phyloP scores from a whole-genome alignment of 2,329 filamentous ascomycete genomes.

The Calonectria pseudoturangicola region DNA sequence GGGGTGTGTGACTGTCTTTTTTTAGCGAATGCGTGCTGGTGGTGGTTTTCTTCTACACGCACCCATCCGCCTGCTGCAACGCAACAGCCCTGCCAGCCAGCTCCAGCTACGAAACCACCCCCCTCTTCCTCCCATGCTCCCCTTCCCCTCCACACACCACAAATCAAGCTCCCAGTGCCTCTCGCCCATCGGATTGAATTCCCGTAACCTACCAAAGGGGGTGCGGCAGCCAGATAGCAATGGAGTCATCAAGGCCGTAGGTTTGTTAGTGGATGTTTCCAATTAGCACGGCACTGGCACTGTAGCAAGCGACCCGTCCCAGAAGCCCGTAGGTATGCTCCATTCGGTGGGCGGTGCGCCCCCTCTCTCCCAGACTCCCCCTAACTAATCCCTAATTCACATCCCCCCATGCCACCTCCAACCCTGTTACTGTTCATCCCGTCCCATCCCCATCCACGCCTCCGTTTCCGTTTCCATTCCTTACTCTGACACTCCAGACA shows the following conservation, averaged over 20 bases:
- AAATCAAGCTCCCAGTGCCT: constrained; percentile 22
- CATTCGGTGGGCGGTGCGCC: constrained; percentile 27
- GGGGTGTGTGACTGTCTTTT: constrained; percentile 35
- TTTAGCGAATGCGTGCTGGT: constrained; percentile 39
- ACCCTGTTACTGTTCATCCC: constrained; percentile 48
- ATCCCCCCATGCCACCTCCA: constrained; percentile 40
- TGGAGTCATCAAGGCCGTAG: constrained; percentile 18
- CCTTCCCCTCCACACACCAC: constrained; percentile 11
- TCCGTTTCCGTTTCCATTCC: constrained; percentile 47
- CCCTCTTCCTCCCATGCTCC: not conserved
- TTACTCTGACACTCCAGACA: constrained; percentile 40
- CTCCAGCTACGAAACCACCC: constrained; percentile 18
- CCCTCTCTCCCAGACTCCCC: constrained; percentile 36
- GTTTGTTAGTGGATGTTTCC: constrained; percentile 35
- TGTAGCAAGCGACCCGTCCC: constrained; percentile 21
- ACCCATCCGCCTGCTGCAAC: constrained; percentile 36
- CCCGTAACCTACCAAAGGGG: constrained; percentile 14
- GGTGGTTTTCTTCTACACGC: constrained; percentile 23
- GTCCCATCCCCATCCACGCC: constrained; percentile 51
- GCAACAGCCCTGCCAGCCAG: constrained; percentile 38
- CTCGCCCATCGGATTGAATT: constrained; percentile 15
- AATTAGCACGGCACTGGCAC: constrained; percentile 32
- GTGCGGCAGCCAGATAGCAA: constrained; percentile 15
- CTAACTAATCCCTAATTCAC: constrained; percentile 39
- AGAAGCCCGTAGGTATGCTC: constrained; percentile 26